Evolutionary conservation across 257 asterid genomes (phyloP), one percentile per base, ranked within the genome.

Genomic region (Ocimum tenuiflorum): DNA sequence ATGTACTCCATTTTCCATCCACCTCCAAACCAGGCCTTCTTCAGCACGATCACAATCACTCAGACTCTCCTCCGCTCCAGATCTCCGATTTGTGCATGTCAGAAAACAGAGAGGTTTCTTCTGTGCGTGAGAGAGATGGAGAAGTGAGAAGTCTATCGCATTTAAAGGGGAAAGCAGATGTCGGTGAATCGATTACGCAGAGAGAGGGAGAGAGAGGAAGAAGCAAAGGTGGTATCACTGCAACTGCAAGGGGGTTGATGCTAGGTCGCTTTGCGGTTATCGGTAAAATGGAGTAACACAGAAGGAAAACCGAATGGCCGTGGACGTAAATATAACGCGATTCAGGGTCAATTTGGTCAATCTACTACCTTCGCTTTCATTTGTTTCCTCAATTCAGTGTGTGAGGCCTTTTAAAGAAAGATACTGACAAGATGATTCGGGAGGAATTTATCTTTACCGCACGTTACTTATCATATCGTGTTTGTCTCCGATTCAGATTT

Each of bases 1-100:
- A 88, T 74, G 82, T 62, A 86, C 82, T 86, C 88, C 97, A 91
- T 91, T 73, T 76, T 75, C 82, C 82, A 76, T 75, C 79, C 77
- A 73, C 82, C 79, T 65, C 68, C 39, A 15, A 45, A 45, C 6
- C 56, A 55, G 65, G 50, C 68, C 68, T 52, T 12, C 59, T 8
- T 43, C 71, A 19, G 65, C 45, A 20, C 60, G 67, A 14, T 43
- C 48, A 53, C 62, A 14, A 27, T 27, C 31, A 27, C 31, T 27
- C 31, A 27, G 31, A 27, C 23, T 68, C 38, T 48, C 67, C 55
- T 50, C 70, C 29, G 64, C 73, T 72, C 15, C 80, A 75, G 85
- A 82, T 81, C 83, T 75, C 57, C 64, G 70, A 67, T 57, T 38
- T 14, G 20, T 14, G 61, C 19, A 19, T 2, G 63, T 45, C 54